phyloP scores from a whole-genome alignment of 2,329 filamentous ascomycete genomes.

The Xylaria digitata region DNA sequence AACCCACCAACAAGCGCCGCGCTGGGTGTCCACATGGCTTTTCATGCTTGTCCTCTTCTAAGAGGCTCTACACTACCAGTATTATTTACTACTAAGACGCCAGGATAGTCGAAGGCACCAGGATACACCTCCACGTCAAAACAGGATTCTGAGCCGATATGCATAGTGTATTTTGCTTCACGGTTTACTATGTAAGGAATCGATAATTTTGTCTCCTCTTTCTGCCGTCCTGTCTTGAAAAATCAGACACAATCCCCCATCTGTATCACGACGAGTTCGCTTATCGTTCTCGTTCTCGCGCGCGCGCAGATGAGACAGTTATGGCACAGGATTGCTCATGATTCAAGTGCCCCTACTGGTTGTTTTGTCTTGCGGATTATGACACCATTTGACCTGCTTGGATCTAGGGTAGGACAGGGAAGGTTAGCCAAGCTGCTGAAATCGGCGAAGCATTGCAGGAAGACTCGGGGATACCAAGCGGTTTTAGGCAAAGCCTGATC shows the following conservation, averaged over 20 bases:
- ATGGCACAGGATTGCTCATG: slow-evolving; percentile 15
- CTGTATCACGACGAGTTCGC: too few relatives aligned
- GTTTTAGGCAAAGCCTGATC: slow-evolving; percentile 27
- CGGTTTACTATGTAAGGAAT: slow-evolving; percentile 14
- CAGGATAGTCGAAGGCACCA: slow-evolving; percentile 13
- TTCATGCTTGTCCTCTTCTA: slow-evolving; percentile 25
- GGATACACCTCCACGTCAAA: slow-evolving; percentile 14
- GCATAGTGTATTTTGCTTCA: slow-evolving; percentile 4
- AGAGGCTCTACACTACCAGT: slow-evolving; percentile 25
- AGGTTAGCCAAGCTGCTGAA: slow-evolving; percentile 33
- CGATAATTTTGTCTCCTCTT: not conserved
- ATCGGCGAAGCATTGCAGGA: slow-evolving; percentile 38
- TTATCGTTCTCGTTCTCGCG: slow-evolving; percentile 3
- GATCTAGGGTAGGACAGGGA: slow-evolving; percentile 32
- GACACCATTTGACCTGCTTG: slow-evolving; percentile 24
- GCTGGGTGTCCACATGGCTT: slow-evolving; percentile 23
- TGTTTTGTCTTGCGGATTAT: slow-evolving; percentile 26
- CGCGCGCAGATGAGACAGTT: slow-evolving; percentile 1
- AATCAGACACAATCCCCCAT: not conserved
- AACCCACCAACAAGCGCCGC: slow-evolving; percentile 8
- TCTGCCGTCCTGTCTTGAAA: not conserved
- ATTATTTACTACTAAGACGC: slow-evolving; percentile 25
- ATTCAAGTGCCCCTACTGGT: slow-evolving; percentile 21
- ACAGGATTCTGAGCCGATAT: slow-evolving; percentile 21
- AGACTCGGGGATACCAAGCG: slow-evolving; percentile 22